Conservation (phyloP, 179 eudicot species). For the Actinidia arguta region DNA sequence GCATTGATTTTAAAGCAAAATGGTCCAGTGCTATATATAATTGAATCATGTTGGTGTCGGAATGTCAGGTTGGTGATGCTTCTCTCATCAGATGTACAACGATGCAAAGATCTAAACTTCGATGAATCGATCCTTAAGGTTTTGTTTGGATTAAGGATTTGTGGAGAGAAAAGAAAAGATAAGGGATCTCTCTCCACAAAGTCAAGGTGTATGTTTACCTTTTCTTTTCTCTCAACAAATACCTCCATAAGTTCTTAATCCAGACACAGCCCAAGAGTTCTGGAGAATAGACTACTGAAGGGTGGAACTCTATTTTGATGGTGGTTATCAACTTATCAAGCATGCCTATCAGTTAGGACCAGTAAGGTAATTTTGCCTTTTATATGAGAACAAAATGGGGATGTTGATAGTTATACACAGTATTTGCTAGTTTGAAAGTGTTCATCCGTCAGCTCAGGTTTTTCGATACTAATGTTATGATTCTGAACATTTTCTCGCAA, state of each 20-base stretch:
- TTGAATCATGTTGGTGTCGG: neutral
- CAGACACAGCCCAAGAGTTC: too few species aligned
- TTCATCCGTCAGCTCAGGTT: neutral
- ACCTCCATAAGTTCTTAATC: too few species aligned
- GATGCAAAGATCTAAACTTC: neutral
- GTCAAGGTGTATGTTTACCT: too few species aligned
- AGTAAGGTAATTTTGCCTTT: neutral
- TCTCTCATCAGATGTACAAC: neutral
- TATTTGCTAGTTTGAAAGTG: neutral
- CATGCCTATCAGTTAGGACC: neutral
- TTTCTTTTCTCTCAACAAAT: too few species aligned
- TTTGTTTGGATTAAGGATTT: too few species aligned
- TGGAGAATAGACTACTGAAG: too few species aligned
- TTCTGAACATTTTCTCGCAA: too few species aligned
- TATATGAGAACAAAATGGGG: neutral
- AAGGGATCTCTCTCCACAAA: too few species aligned
- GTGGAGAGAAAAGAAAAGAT: too few species aligned
- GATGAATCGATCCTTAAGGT: too few species aligned
- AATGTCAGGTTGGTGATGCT: constrained; percentile 1
- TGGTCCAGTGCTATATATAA: neutral
- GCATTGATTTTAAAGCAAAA: neutral
- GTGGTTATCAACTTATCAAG: neutral
- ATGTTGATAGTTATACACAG: neutral
- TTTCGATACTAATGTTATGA: neutral
- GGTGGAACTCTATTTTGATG: neutral